These are phyloP conservation scores for Cladochytrium tenue DNA, from an alignment of 371 early-diverging fungal species.

Conservation along the genomic window DNA sequence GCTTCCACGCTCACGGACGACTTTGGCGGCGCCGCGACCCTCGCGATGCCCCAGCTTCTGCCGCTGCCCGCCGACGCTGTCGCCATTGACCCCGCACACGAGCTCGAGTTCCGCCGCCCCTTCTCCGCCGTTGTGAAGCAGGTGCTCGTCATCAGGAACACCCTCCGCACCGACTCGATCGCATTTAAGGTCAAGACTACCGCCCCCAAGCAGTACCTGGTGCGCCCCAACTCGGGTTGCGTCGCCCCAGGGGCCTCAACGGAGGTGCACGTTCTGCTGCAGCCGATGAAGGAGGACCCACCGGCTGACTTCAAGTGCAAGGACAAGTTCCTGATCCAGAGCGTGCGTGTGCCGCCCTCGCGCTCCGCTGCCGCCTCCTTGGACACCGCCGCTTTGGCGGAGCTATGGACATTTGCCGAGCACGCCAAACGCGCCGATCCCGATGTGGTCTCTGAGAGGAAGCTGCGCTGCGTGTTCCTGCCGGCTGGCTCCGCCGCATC, in stretches of 20 bases:
- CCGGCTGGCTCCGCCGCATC: constrained; percentile 7
- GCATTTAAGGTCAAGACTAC: constrained; percentile 98
- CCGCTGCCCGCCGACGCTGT: no score
- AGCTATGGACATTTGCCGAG: constrained; percentile 51
- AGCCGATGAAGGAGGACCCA: constrained; percentile 84
- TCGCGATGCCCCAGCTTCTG: no score
- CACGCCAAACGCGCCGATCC: constrained; percentile 34
- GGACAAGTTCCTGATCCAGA: constrained; percentile 94
- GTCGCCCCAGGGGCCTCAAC: constrained; percentile 72
- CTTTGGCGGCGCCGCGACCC: no score
- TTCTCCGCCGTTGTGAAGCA: constrained; percentile 67
- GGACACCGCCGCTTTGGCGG: constrained; percentile 24
- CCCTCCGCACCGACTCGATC: constrained; percentile 60
- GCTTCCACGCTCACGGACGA: no score
- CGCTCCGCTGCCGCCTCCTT: constrained; percentile 24
- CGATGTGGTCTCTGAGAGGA: constrained; percentile 41
- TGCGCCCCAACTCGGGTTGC: constrained; percentile 91
- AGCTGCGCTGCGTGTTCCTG: constrained; percentile 39
- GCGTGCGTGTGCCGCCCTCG: constrained; percentile 48
- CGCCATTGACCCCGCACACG: constrained; percentile 33
- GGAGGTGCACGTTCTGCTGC: constrained; percentile 85
- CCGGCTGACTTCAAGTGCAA: constrained; percentile 80
- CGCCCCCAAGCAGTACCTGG: constrained; percentile 95
- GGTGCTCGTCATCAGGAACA: constrained; percentile 69
- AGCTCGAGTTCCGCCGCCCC: constrained; percentile 62